Evolutionary conservation across 345 rosid species (phyloP), one percentile per base, ranked within the genome.

Genomic region (Melastoma malabathricum): DNA sequence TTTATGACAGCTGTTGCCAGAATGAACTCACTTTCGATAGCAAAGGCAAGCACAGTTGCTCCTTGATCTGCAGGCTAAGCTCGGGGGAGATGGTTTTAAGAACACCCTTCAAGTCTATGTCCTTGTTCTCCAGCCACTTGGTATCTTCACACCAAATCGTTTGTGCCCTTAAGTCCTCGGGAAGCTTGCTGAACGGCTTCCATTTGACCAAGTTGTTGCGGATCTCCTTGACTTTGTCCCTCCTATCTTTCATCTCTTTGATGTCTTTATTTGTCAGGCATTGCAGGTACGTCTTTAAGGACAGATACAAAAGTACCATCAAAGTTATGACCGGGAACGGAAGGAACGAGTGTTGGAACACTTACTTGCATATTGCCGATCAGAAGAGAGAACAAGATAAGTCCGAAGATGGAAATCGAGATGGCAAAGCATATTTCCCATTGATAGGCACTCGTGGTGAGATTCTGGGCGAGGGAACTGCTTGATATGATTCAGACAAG

Each of bases 121-220:
- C 73, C 50, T 64, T 54, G 23, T 67, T 64, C 44, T 72, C 68
- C 44, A 61, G 65, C 77, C 73, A 64, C 39, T 51, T 62, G 55
- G 58, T 58, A 38, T 56, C 68, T 47, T 68, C 67, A 44, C 62
- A 52, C 48, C 64, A 65, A 66, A 66, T 56, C 16, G 64, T 59
- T 34, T 60, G 67, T 51, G 27, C 59, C 48, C 62, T 52, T 54
- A 65, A 63, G 41, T 34, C 41, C 41, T 34, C 41, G 41, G 41
- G 41, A 12, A 34, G 41, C 41, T 34, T 9, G 0, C 10, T 10
- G 41, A 34, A 34, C 12, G 41, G 41, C 41, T 6, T 34, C 41
- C 41, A 34, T 34, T 34, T 73, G 48, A 68, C 68, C 43, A 69
- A 61, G 41, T 6, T 8, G 38, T 69, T 68, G 38, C 64, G 57